phyloP scores from a whole-genome alignment of 371 early-diverging fungal species.

The Apophysomyces variabilis region DNA sequence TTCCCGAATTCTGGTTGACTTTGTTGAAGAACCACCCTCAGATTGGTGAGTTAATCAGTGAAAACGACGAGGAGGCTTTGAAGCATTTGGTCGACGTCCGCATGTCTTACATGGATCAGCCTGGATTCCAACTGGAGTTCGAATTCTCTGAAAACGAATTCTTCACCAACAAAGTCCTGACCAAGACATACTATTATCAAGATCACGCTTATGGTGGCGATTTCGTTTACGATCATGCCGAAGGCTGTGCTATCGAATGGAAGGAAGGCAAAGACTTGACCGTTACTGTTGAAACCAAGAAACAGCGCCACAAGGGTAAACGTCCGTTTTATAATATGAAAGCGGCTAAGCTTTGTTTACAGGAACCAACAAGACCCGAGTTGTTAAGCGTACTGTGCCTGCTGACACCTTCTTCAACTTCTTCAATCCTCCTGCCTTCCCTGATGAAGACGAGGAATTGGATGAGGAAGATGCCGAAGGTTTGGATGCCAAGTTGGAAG shows the following conservation, averaged over 20 bases:
- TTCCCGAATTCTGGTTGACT: conserved; percentile 95
- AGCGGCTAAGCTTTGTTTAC: conserved; percentile 6
- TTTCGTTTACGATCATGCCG: conserved; percentile 89
- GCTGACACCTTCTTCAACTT: conserved; percentile 94
- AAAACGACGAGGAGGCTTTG: conserved; percentile 86
- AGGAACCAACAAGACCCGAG: conserved; percentile 95
- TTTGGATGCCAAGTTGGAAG: conserved; percentile 82
- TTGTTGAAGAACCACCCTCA: conserved; percentile 84
- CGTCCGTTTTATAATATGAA: conserved; percentile 5
- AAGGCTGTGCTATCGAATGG: conserved; percentile 91
- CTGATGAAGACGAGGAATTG: conserved; percentile 74
- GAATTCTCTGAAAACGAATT: conserved; percentile 85
- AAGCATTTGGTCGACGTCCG: conserved; percentile 86
- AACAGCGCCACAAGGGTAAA: conserved; percentile 94
- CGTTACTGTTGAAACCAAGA: conserved; percentile 91
- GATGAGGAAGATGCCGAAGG: conserved; percentile 79
- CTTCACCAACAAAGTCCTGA: conserved; percentile 85
- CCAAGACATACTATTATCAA: conserved; percentile 91
- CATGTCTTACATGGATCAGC: conserved; percentile 79
- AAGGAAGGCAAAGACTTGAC: conserved; percentile 94
- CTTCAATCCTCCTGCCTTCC: conserved; percentile 84
- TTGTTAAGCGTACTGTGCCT: conserved; percentile 94
- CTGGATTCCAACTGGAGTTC: conserved; percentile 95
- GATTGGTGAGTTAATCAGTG: conserved; percentile 83
- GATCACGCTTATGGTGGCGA: conserved; percentile 75